These are phyloP conservation scores for Paramecium pentaurelia DNA, from an alignment of 73 alveolate genomes.

Conservation along the genomic window DNA sequence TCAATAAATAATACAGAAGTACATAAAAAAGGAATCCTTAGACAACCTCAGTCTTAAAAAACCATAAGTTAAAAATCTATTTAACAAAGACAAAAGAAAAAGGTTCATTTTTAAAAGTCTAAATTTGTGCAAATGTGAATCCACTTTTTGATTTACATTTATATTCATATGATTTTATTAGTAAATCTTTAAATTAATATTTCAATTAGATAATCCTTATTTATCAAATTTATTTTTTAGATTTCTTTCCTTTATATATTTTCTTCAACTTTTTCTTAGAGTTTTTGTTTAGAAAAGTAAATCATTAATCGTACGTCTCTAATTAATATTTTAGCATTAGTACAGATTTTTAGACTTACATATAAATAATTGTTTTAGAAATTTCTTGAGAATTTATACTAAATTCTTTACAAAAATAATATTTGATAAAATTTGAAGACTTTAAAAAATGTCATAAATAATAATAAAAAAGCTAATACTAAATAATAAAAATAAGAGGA, in stretches of 20 bases:
- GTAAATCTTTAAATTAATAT: background rate
- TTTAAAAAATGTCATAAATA: background rate
- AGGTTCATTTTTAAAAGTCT: background rate
- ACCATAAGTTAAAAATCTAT: background rate
- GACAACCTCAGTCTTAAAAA: background rate
- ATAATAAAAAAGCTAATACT: background rate
- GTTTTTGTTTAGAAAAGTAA: slow-evolving; percentile 55
- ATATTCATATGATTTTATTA: background rate
- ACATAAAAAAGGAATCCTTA: background rate
- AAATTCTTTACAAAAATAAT: background rate
- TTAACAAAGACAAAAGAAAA: background rate
- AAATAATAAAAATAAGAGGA: no score
- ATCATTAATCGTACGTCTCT: slow-evolving; percentile 41
- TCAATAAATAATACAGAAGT: background rate
- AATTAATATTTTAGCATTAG: slow-evolving; percentile 71
- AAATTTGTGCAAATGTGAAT: background rate
- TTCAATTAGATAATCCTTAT: background rate
- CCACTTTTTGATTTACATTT: background rate
- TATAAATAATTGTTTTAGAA: background rate
- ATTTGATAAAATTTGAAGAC: background rate
- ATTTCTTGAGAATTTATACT: background rate
- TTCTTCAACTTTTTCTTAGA: background rate
- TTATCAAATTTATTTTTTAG: background rate
- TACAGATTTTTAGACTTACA: background rate
- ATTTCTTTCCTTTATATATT: slow-evolving; percentile 51